Conservation (phyloP, 768 basidiomycete genomes). For the Amylocystis lapponica region DNA sequence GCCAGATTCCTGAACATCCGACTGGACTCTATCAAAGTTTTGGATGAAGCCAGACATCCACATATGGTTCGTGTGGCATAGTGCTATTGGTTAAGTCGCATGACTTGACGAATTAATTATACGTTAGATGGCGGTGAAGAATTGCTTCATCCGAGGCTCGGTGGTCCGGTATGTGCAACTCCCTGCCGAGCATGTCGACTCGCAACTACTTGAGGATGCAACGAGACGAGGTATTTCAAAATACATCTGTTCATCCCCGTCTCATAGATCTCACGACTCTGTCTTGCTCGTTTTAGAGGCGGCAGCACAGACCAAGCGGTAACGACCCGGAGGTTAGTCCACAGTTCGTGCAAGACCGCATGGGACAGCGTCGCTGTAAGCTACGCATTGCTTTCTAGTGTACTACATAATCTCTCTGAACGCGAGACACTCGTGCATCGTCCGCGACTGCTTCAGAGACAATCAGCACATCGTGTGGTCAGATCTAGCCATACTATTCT, state of each 20-base stretch:
- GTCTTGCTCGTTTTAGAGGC: too few relatives aligned
- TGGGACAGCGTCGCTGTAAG: too few relatives aligned
- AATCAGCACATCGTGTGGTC: too few relatives aligned
- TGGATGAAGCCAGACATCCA: conserved; percentile 90
- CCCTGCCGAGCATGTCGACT: conserved; percentile 89
- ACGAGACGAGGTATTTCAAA: conserved; percentile 95
- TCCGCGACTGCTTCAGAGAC: too few relatives aligned
- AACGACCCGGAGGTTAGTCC: too few relatives aligned
- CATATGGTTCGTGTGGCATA: conserved; percentile 73
- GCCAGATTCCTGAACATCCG: conserved; percentile 91
- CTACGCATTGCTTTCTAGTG: too few relatives aligned
- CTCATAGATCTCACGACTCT: conserved; percentile 1
- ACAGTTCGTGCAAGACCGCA: too few relatives aligned
- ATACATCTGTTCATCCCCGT: neutral
- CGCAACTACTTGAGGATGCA: conserved; percentile 92
- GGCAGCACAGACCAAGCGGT: too few relatives aligned
- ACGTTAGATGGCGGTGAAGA: conserved; percentile 94
- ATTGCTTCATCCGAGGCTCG: conserved; percentile 97
- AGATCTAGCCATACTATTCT: too few relatives aligned
- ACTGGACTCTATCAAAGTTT: conserved; percentile 87
- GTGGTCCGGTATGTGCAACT: conserved; percentile 97
- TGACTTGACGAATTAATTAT: too few relatives aligned
- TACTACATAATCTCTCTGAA: too few relatives aligned
- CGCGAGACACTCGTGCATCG: too few relatives aligned
- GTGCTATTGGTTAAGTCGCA: neutral